Base-by-base conservation (phyloP, 2,329 filamentous ascomycete species). In the Hysterium pulicare region DNA sequence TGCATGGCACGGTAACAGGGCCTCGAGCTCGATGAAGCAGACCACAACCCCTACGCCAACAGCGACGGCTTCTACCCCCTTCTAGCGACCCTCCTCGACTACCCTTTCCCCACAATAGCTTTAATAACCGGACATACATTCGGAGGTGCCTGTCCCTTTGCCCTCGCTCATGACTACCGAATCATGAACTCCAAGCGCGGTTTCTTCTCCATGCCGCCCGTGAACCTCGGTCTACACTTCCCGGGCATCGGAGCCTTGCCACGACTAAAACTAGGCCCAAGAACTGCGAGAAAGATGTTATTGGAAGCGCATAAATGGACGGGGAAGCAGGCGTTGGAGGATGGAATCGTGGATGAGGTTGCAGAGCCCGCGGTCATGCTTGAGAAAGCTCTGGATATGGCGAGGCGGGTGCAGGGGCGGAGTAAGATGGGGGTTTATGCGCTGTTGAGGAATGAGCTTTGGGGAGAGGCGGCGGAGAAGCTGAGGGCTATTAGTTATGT, bases 241-340 rank as follows among this genome's bases (percentile, higher is more conserved):
- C 72, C 73, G 11, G 77, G 76, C 8, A 78, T 79, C 36, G 76
- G 76, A 3, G 62, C 69, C 3, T 63, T 79, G 5, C 74, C 74
- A 2, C 67, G 75, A 2, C 61, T 78, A 6, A 79, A 79, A 51
- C 66, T 79, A 2, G 66, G 59, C 0, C 73, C 75, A 8, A 66
- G 71, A 34, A 58, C 78, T n/a, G 75, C 76, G 11, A 61, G 75
- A 4, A 77, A 76, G 52, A 78, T 79, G 75, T 57, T 79, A 22
- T 64, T 79, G 3, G 76, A 79, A 53, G 77, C 75, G 15, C 72
- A 79, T 43, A 66, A 60, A 30, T 80, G 74, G 75, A 80, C 76
- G 0, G 75, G 73, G 0, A 65, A 71, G 46, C 68, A 75, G 45
- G 76, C 76, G 2, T 45, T 75, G 5, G 57, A 66, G 44, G 76